A percentile compares a stretch with the other conserved stretches of the same genome.
phyloP scores from a whole-genome alignment of 2,329 filamentous ascomycete species.

The Microcyclospora tardicrescens region DNA sequence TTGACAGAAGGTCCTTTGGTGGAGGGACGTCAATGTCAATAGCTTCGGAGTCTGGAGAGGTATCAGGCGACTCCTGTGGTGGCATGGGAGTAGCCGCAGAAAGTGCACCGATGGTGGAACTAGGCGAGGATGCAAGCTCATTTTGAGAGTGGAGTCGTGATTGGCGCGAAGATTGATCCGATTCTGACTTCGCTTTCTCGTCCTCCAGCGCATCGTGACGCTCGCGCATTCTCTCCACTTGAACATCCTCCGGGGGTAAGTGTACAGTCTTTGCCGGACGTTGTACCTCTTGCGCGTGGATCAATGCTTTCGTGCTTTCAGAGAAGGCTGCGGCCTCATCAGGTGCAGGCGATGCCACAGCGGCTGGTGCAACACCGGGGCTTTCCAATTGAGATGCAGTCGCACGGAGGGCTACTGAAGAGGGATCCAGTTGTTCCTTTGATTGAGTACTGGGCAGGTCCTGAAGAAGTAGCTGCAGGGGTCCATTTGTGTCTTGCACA shows the following conservation, averaged over 20 bases:
- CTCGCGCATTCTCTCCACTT: slow-evolving; percentile 34
- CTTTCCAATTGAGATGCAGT: slow-evolving; percentile 5
- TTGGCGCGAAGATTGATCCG: slow-evolving; percentile 23
- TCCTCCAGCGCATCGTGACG: slow-evolving; percentile 27
- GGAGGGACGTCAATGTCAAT: slow-evolving; percentile 13
- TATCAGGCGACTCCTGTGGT: slow-evolving; percentile 34
- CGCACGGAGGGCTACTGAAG: too few species aligned
- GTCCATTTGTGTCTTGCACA: too few species aligned
- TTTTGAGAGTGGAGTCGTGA: slow-evolving; percentile 16
- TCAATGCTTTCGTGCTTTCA: slow-evolving; percentile 9
- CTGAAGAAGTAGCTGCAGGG: neutral
- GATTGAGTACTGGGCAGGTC: neutral
- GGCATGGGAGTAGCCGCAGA: slow-evolving; percentile 61
- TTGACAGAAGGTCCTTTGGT: slow-evolving; percentile 21
- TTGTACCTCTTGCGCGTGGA: slow-evolving; percentile 12
- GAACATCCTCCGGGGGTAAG: slow-evolving; percentile 37
- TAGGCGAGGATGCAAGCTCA: slow-evolving; percentile 35
- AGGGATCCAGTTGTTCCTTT: too few species aligned
- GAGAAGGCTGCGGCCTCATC: slow-evolving; percentile 18
- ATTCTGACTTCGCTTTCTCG: slow-evolving; percentile 24
- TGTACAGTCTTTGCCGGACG: slow-evolving; percentile 30
- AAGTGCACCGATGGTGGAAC: slow-evolving; percentile 55
- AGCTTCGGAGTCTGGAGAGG: slow-evolving; percentile 21
- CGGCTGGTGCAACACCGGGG: slow-evolving; percentile 4
- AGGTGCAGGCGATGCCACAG: slow-evolving; percentile 13